These are phyloP conservation scores for Alternaria hordeiaustralica DNA, from an alignment of 2,329 filamentous ascomycete genomes.

Conservation along the genomic window DNA sequence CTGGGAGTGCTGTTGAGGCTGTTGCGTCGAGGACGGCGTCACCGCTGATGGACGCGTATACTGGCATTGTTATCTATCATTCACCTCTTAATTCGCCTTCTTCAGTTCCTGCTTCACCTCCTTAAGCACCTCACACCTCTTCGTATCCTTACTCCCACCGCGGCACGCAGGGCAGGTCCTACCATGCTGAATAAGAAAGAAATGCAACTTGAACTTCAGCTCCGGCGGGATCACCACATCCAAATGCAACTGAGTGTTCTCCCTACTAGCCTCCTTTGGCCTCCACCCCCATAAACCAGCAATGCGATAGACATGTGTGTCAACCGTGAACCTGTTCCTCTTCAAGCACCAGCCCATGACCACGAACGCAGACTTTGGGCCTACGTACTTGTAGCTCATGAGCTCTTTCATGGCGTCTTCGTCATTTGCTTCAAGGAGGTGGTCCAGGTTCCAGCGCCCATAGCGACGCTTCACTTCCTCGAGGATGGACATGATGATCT, in stretches of 20 bases:
- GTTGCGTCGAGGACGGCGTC: background rate
- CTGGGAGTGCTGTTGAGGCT: background rate
- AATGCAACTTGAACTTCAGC: slow-evolving; percentile 7
- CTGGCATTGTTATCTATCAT: background rate
- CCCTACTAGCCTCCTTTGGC: slow-evolving; percentile 3
- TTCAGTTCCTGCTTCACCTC: background rate
- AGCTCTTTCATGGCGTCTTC: slow-evolving; percentile 15
- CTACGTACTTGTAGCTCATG: slow-evolving; percentile 11
- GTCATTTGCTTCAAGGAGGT: slow-evolving; percentile 1
- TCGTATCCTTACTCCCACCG: slow-evolving; percentile 1
- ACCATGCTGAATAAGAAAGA: slow-evolving; percentile 10
- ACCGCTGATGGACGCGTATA: background rate
- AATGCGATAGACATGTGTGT: slow-evolving; percentile 12
- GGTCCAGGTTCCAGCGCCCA: slow-evolving; percentile 4
- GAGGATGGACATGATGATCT: slow-evolving; percentile 8
- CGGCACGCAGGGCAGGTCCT: slow-evolving; percentile 4
- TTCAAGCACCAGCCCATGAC: slow-evolving; percentile 12
- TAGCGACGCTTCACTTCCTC: slow-evolving; percentile 11
- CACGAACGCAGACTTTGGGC: slow-evolving; percentile 11
- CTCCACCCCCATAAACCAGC: slow-evolving; percentile 11
- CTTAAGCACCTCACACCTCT: background rate
- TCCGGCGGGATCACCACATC: slow-evolving; percentile 2
- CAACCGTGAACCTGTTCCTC: slow-evolving; percentile 7
- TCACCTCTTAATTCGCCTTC: background rate
- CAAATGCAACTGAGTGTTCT: slow-evolving; percentile 8